Base-by-base conservation (phyloP, 2,329 filamentous ascomycete species). In the Aspergillus sp. region DNA sequence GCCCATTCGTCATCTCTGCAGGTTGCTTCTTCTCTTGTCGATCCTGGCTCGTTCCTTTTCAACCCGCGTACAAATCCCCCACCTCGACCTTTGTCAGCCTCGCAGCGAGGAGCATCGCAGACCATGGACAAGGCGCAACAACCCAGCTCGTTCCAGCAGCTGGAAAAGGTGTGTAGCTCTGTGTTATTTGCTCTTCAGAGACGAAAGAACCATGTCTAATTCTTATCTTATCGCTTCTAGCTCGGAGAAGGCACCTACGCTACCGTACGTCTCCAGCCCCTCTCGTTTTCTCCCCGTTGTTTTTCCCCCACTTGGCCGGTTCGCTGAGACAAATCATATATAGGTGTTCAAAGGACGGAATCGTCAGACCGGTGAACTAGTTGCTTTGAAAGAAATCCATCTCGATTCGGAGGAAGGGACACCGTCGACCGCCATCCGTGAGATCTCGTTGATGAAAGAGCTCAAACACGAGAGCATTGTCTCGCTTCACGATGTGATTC, bases 371-470 rank as follows among this genome's bases (percentile, higher is more conserved):
- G 93, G 93, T 61, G 90, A 96, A 69, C 85, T 95, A 48, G 93
- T 98, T 32, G 93, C 93, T 5, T 78, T 98, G 51, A 98, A 98
- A 70, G 93, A 98, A 71, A 98, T 98, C 58, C 93, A 98, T 66
- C 87, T 98, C 50, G 93, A 98, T 69, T 95, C 88, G 39, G 93
- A 98, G 74, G 93, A 98, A 74, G 93, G 93, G 57, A 98, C 93
- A 0, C 93, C 93, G 4, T 94, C 88, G 40, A 98, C 93, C 0
- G 93, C 93, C 37, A 98, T 98, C 66, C 88, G 93, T 61, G 93
- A 98, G 70, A 98, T 98, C 60, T 96, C 90, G 1, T 78, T 98
- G 45, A 97, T 98, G 93, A 98, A 98, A 72, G 93, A 98, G 71
- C 79, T 98, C 54, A 97, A 97, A 71, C 93, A 98, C 70, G 90